phyloP scores from a whole-genome alignment of 192 early-diverging fungal genomes.

The Mortierella hygrophila region DNA sequence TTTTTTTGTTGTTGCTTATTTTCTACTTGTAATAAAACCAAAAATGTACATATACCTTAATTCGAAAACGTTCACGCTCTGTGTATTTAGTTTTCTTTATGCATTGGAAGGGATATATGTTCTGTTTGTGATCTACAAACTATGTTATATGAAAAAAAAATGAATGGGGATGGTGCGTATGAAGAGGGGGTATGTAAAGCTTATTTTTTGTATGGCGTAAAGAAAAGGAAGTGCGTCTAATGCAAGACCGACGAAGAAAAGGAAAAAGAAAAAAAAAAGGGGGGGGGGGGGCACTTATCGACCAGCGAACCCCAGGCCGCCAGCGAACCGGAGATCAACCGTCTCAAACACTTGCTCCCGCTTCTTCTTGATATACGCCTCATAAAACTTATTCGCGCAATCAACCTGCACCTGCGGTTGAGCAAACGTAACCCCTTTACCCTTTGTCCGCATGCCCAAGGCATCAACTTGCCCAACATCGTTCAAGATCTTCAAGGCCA shows the following conservation, averaged over 20 bases:
- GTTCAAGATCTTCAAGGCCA: slow-evolving; percentile 25
- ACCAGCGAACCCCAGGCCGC: background rate
- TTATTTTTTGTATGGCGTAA: background rate
- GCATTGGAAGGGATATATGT: too few relatives aligned
- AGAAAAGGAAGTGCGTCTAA: background rate
- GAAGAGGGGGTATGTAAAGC: too few relatives aligned
- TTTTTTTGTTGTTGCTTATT: background rate
- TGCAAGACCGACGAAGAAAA: background rate
- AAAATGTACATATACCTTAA: background rate
- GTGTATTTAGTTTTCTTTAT: background rate
- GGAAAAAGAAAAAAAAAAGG: background rate
- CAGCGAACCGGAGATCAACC: background rate
- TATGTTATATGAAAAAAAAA: too few relatives aligned
- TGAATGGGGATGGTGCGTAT: too few relatives aligned
- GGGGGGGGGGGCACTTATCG: background rate
- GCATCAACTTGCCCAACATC: slow-evolving; percentile 29
- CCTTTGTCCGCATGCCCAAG: slow-evolving; percentile 22
- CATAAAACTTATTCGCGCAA: slow-evolving; percentile 34
- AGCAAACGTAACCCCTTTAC: background rate
- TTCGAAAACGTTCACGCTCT: background rate
- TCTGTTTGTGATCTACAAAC: too few relatives aligned
- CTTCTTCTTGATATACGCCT: slow-evolving; percentile 26
- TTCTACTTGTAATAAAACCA: background rate
- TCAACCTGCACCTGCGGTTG: slow-evolving; percentile 23
- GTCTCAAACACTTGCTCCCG: slow-evolving; percentile 17